phyloP scores from a whole-genome alignment of 371 early-diverging fungal genomes.

The Dichotomocladium elegans region DNA sequence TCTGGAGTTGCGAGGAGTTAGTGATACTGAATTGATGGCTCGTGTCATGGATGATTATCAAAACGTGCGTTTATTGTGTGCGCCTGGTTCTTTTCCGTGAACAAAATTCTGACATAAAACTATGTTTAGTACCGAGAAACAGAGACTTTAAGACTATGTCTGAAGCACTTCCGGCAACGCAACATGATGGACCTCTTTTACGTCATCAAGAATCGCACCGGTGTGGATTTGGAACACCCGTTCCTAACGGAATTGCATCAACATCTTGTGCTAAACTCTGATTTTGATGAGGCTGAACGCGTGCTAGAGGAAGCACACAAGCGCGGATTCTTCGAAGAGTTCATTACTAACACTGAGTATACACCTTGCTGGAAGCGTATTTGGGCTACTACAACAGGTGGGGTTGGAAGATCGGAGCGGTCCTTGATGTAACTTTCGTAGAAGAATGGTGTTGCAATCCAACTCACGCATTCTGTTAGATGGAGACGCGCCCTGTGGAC shows the following conservation, averaged over 20 bases:
- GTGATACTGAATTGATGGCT: slow-evolving; percentile 63
- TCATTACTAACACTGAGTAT: slow-evolving; percentile 63
- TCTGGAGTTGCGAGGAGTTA: slow-evolving; percentile 80
- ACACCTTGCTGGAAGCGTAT: slow-evolving; percentile 71
- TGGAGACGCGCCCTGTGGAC: slow-evolving; percentile 46
- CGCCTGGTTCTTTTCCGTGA: background rate
- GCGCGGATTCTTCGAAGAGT: slow-evolving; percentile 64
- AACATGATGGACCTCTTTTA: slow-evolving; percentile 72
- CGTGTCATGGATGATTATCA: slow-evolving; percentile 59
- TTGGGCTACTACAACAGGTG: slow-evolving; percentile 27
- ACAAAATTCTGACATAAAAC: background rate
- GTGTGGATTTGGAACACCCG: slow-evolving; percentile 73
- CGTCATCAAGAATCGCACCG: slow-evolving; percentile 59
- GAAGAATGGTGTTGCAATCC: background rate
- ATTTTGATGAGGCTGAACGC: slow-evolving; percentile 71
- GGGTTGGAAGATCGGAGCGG: background rate
- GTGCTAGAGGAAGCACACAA: slow-evolving; percentile 57
- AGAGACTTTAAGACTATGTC: slow-evolving; percentile 76
- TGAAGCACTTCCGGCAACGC: slow-evolving; percentile 87
- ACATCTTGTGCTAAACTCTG: slow-evolving; percentile 61
- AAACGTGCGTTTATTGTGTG: slow-evolving; percentile 44
- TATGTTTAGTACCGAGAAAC: slow-evolving; percentile 63
- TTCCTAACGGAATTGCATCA: slow-evolving; percentile 71
- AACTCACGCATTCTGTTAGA: background rate
- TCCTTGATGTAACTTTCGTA: background rate